phyloP scores from a whole-genome alignment of 495 filamentous ascomycete species.

The Xylaria longipes region DNA sequence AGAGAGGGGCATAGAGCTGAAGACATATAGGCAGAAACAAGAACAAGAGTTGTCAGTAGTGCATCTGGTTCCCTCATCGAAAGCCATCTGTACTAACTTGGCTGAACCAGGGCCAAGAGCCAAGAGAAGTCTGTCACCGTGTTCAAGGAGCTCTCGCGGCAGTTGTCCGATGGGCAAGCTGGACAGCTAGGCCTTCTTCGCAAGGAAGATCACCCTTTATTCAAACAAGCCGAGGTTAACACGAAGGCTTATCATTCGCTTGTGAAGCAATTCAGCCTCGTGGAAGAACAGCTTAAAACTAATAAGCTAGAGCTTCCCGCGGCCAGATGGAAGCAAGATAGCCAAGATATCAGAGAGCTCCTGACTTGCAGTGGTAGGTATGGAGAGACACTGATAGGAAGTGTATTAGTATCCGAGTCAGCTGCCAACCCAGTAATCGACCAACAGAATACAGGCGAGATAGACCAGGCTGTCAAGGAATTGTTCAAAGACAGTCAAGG shows the following conservation, averaged over 20 bases:
- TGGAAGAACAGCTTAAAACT: conserved; percentile 32
- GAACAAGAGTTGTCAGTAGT: conserved; percentile 35
- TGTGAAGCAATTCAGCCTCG: conserved; percentile 35
- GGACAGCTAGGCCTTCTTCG: neutral
- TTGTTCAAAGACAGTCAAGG: conserved; percentile 45
- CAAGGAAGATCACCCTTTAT: conserved; percentile 35
- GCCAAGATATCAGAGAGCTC: conserved; percentile 40
- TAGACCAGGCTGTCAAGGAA: conserved; percentile 36
- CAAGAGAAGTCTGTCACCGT: conserved; percentile 10
- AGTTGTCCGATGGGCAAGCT: conserved; percentile 9
- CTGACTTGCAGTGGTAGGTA: conserved; percentile 41
- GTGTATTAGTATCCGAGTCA: conserved; percentile 35
- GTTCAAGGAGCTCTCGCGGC: conserved; percentile 26
- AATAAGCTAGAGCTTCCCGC: conserved; percentile 35
- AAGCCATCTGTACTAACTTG: conserved; percentile 1
- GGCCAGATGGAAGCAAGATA: conserved; percentile 46
- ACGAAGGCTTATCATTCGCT: conserved; percentile 27
- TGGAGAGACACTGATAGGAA: conserved; percentile 45
- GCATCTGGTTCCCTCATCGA: neutral
- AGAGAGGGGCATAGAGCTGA: conserved; percentile 26
- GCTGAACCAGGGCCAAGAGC: conserved; percentile 21
- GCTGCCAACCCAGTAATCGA: conserved; percentile 24
- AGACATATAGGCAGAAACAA: conserved; percentile 27
- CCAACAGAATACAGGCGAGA: conserved; percentile 34
- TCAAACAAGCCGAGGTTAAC: conserved; percentile 26